phyloP scores from a whole-genome alignment of 2,329 filamentous ascomycete species.

The Apiospora saccharicola region DNA sequence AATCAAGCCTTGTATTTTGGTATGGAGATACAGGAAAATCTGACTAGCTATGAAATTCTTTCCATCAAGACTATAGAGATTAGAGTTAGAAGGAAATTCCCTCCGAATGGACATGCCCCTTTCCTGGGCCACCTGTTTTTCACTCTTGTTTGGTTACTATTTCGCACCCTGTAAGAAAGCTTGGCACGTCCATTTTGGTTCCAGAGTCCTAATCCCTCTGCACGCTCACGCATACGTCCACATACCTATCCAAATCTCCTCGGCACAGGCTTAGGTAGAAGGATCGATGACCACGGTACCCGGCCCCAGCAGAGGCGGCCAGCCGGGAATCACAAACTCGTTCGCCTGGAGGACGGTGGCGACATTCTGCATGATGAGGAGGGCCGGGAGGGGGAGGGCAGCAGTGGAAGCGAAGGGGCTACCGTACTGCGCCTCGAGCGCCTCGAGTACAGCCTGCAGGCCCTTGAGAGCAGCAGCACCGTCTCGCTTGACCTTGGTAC shows the following conservation, averaged over 20 bases:
- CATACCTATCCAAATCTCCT: background rate
- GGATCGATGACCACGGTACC: slow-evolving; percentile 32
- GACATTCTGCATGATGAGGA: slow-evolving; percentile 36
- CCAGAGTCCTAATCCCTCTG: background rate
- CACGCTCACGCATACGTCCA: background rate
- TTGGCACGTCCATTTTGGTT: background rate
- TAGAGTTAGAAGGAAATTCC: slow-evolving; percentile 24
- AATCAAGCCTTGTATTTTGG: slow-evolving; percentile 29
- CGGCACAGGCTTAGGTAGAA: slow-evolving; percentile 28
- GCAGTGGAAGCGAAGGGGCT: slow-evolving; percentile 30
- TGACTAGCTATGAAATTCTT: slow-evolving; percentile 26
- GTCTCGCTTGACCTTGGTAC: slow-evolving; percentile 41
- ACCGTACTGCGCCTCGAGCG: slow-evolving; percentile 36
- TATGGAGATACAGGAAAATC: slow-evolving; percentile 25
- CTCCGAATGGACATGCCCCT: background rate
- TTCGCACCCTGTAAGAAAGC: background rate
- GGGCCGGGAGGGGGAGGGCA: slow-evolving; percentile 35
- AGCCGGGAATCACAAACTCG: slow-evolving; percentile 35
- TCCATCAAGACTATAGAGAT: slow-evolving; percentile 21
- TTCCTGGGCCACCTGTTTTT: background rate
- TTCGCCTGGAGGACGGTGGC: slow-evolving; percentile 36
- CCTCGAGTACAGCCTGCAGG: slow-evolving; percentile 31
- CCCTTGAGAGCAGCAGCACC: slow-evolving; percentile 36
- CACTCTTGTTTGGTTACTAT: background rate
- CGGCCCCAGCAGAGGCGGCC: slow-evolving; percentile 37